Conservation (phyloP, 495 filamentous ascomycete species). For the Venustampulla echinocandica region DNA sequence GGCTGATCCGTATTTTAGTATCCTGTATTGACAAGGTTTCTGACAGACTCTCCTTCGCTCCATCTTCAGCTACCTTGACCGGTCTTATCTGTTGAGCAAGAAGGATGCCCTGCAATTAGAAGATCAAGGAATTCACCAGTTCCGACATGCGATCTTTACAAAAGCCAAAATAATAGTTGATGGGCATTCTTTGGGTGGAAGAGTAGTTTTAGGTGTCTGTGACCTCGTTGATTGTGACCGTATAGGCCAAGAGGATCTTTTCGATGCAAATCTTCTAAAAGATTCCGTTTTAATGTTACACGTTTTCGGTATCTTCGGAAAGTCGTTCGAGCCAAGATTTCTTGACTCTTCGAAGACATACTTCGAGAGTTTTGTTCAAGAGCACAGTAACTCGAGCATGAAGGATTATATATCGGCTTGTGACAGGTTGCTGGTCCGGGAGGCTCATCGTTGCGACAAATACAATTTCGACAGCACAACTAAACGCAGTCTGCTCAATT, state of each 20-base stretch:
- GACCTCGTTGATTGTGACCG: slow-evolving; percentile 69
- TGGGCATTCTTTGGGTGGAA: slow-evolving; percentile 39
- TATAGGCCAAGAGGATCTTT: slow-evolving; percentile 32
- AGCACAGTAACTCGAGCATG: slow-evolving; percentile 49
- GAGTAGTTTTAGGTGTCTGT: slow-evolving; percentile 64
- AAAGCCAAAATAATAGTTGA: slow-evolving; percentile 38
- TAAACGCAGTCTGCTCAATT: slow-evolving; percentile 59
- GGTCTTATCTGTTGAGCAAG: slow-evolving; percentile 71
- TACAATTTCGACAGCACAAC: slow-evolving; percentile 79
- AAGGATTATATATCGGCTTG: slow-evolving; percentile 63
- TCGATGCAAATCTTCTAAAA: slow-evolving; percentile 50
- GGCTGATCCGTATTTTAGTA: neutral
- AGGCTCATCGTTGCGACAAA: slow-evolving; percentile 62
- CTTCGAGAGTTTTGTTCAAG: slow-evolving; percentile 55
- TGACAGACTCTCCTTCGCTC: slow-evolving; percentile 62
- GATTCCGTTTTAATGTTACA: slow-evolving; percentile 74
- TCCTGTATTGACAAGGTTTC: slow-evolving; percentile 2
- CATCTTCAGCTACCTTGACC: slow-evolving; percentile 87
- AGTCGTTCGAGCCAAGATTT: slow-evolving; percentile 69
- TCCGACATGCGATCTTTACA: slow-evolving; percentile 49
- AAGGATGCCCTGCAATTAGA: slow-evolving; percentile 44
- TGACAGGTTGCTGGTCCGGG: slow-evolving; percentile 54
- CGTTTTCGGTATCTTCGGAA: slow-evolving; percentile 67
- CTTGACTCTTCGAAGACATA: slow-evolving; percentile 56
- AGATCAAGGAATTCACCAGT: slow-evolving; percentile 49